Conservation (phyloP, 2,329 filamentous ascomycete species). For the Drechslerella stenobrocha region DNA sequence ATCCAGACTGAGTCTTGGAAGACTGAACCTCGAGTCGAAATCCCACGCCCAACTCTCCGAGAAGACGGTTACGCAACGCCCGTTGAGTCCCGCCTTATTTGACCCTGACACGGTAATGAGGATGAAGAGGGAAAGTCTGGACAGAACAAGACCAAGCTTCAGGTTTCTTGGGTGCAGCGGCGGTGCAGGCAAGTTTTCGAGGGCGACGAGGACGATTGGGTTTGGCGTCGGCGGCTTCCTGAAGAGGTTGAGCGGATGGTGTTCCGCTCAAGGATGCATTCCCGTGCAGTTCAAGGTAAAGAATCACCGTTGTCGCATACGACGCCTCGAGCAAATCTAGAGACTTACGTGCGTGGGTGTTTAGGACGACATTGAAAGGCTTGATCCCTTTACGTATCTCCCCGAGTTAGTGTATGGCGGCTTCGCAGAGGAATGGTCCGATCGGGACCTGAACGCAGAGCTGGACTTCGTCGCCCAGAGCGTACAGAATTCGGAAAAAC, state of each 20-base stretch:
- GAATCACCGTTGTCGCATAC: not conserved
- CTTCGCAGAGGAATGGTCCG: slow-evolving; percentile 43
- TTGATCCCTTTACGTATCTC: slow-evolving; percentile 43
- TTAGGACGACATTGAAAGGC: slow-evolving; percentile 44
- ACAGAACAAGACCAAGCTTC: slow-evolving; percentile 42
- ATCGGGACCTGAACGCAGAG: slow-evolving; percentile 34
- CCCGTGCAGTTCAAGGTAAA: slow-evolving; percentile 39
- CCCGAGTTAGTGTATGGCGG: slow-evolving; percentile 46
- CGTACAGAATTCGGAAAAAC: slow-evolving; percentile 41
- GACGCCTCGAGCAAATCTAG: too few relatives aligned
- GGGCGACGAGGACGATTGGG: slow-evolving; percentile 38
- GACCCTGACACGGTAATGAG: slow-evolving; percentile 32
- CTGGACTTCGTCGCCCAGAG: slow-evolving; percentile 42
- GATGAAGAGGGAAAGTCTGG: slow-evolving; percentile 40
- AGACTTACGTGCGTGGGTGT: not conserved
- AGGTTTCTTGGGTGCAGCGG: slow-evolving; percentile 44
- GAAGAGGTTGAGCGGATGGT: slow-evolving; percentile 46
- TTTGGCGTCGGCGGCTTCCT: slow-evolving; percentile 40
- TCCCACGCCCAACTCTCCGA: slow-evolving; percentile 39
- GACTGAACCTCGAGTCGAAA: slow-evolving; percentile 45
- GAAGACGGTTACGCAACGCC: slow-evolving; percentile 38
- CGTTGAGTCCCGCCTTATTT: slow-evolving; percentile 17
- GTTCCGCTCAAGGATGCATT: slow-evolving; percentile 45
- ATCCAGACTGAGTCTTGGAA: slow-evolving; percentile 45
- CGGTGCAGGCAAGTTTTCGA: slow-evolving; percentile 44